These are phyloP conservation scores for Bipolaris sorokiniana DNA, from an alignment of 2,329 filamentous ascomycete species.

Conservation along the genomic window DNA sequence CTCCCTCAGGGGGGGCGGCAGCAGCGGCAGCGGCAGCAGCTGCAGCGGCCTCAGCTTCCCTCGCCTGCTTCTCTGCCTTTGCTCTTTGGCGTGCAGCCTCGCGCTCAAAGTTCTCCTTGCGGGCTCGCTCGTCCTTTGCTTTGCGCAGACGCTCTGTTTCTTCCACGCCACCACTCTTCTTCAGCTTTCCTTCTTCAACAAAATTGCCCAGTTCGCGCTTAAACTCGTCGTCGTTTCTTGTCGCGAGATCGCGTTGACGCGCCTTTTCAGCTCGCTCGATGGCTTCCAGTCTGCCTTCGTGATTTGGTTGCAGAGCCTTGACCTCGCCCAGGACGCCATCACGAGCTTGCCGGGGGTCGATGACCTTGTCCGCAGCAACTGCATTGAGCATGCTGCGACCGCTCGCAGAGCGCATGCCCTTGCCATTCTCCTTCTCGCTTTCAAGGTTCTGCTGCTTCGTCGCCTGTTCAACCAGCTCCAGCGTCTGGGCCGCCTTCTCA, in stretches of 20 bases:
- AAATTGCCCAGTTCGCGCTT: conserved; percentile 85
- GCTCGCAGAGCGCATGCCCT: conserved; percentile 59
- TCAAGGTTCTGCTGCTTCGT: conserved; percentile 95
- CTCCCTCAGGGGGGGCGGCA: conserved; percentile 25
- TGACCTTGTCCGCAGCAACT: conserved; percentile 52
- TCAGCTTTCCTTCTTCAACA: conserved; percentile 87
- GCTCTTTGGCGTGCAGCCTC: conserved; percentile 56
- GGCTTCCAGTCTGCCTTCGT: conserved; percentile 89
- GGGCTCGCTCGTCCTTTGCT: conserved; percentile 83
- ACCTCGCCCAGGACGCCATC: conserved; percentile 93
- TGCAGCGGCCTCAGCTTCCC: conserved; percentile 41
- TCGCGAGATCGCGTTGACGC: conserved; percentile 85
- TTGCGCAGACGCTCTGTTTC: conserved; percentile 86
- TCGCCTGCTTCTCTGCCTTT: conserved; percentile 54
- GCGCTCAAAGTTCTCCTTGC: conserved; percentile 72
- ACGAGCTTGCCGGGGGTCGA: conserved; percentile 82
- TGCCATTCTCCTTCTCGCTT: conserved; percentile 62
- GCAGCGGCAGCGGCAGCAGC: conserved; percentile 26
- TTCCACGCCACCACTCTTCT: conserved; percentile 94
- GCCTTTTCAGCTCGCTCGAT: conserved; percentile 97
- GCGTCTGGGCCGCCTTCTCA: conserved; percentile 91
- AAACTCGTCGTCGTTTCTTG: conserved; percentile 74
- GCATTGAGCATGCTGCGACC: conserved; percentile 44
- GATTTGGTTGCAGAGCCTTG: conserved; percentile 89
- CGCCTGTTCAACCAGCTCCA: conserved; percentile 93